Conservation (phyloP, 1,284 basidiomycete genomes). For the Meira nashicola region DNA sequence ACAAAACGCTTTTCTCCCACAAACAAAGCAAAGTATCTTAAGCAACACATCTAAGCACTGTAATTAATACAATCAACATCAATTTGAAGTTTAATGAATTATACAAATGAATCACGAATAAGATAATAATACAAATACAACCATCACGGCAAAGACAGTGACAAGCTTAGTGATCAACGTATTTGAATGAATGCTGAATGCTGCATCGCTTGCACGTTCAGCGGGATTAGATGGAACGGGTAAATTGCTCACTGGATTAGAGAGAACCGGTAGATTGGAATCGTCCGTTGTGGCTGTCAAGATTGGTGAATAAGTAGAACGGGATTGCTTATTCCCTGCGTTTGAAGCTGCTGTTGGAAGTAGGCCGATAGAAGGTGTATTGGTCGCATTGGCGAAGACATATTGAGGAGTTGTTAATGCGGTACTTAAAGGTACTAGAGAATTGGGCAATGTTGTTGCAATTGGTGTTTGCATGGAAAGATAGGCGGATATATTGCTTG, state of each 20-base stretch:
- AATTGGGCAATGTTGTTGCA: conserved; percentile 70
- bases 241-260: conserved; percentile 15
- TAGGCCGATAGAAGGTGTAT: conserved; percentile 17
- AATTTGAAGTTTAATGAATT: too few species aligned
- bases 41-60: too few species aligned
- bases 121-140: too few species aligned
- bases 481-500: conserved; percentile 58
- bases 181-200: too few species aligned
- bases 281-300: conserved; percentile 13
- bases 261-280: conserved; percentile 18
- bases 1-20: too few species aligned
- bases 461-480: conserved; percentile 65
- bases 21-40: too few species aligned
- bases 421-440: conserved; percentile 64
- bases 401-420: conserved; percentile 64
- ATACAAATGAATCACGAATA: too few species aligned
- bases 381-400: conserved; percentile 61
- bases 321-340: conserved; percentile 2
- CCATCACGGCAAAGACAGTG: too few species aligned
- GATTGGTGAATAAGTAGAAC: conserved; percentile 11
- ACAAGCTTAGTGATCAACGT: too few species aligned
- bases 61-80: too few species aligned
- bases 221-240: conserved; percentile 27
- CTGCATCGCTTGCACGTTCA: not conserved
- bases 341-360: conserved; percentile 13